Percentiles rank a stretch among this genome's conserved stretches.
These are phyloP conservation scores for Podaxis sp. DNA, from an alignment of 768 basidiomycete species.

Conservation along the genomic window DNA sequence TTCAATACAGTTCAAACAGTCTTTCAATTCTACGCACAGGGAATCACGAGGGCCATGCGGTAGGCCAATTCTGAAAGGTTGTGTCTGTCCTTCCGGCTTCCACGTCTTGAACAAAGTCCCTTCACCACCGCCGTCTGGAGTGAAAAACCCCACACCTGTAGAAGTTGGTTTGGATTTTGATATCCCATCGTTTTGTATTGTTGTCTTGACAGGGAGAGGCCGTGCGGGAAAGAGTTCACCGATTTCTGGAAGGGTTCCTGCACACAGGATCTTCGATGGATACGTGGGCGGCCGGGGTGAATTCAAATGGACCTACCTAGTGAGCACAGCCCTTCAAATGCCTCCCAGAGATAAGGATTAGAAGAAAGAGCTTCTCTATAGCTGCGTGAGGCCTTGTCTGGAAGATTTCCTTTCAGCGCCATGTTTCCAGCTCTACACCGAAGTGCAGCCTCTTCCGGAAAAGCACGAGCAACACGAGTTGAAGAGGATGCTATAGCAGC, in stretches of 20 bases:
- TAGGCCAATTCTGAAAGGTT: conserved; percentile 59
- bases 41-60: conserved; percentile 58
- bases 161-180: conserved; percentile 48
- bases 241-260: conserved; percentile 70
- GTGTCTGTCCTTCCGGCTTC: conserved; percentile 53
- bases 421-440: conserved; percentile 76
- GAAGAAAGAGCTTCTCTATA: conserved; percentile 70
- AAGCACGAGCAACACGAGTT: conserved; percentile 51
- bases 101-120: conserved; percentile 58
- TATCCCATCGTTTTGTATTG: conserved; percentile 50
- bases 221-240: conserved; percentile 73
- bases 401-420: conserved; percentile 78
- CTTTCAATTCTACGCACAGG: conserved; percentile 42
- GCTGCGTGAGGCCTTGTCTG: conserved; percentile 67
- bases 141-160: conserved; percentile 76
- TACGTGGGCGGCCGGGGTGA: conserved; percentile 13
- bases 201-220: conserved; percentile 53
- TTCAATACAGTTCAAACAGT: conserved; percentile 17
- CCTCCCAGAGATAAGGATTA: conserved; percentile 89
- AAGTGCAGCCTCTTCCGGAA: conserved; percentile 72
- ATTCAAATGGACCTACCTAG: conserved; percentile 53
- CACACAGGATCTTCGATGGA: conserved; percentile 19
- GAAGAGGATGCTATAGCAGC: conserved; percentile 50
- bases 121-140: conserved; percentile 61
- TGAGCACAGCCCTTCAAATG: conserved; percentile 83